A percentile compares a stretch with the other conserved stretches of the same genome.
Evolutionary conservation across 495 filamentous ascomycete species (phyloP).

Genomic region (Penicillium robsamsonii): DNA sequence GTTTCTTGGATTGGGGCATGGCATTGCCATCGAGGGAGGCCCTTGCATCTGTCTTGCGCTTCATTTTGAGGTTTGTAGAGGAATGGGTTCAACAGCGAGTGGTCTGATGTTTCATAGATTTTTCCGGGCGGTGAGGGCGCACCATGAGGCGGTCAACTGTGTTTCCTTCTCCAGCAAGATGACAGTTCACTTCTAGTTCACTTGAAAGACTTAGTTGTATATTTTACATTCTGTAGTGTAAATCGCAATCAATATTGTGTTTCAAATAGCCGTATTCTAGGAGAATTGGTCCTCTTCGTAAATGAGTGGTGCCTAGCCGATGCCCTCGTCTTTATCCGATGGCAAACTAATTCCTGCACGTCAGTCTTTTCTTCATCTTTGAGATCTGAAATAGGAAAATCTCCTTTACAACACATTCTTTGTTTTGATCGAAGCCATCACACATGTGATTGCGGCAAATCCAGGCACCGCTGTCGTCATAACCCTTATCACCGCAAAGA

Average conservation of each 20-base stretch:
- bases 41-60: slow-evolving; percentile 51
- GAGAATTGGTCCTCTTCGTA: neutral
- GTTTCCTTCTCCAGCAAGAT: neutral
- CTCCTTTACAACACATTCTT: neutral
- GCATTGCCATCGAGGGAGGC: slow-evolving; percentile 40
- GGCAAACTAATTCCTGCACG: neutral
- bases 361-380: neutral
- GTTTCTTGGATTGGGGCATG: slow-evolving; percentile 47
- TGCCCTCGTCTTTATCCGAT: neutral
- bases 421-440: neutral
- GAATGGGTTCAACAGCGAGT: slow-evolving; percentile 4
- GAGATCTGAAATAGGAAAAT: neutral
- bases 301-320: neutral
- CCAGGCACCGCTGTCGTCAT: slow-evolving; percentile 18
- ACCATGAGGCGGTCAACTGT: slow-evolving; percentile 15
- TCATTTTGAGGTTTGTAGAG: slow-evolving; percentile 40
- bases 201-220: neutral
- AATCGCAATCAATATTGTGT: neutral
- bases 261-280: neutral
- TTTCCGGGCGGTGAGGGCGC: slow-evolving; percentile 21
- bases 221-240: neutral
- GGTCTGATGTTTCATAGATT: slow-evolving; percentile 21
- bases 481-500: slow-evolving; percentile 5
- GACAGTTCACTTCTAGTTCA: neutral
- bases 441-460: slow-evolving; percentile 5